phyloP scores from a whole-genome alignment of 2,329 filamentous ascomycete species.

The Calonectria pseudoreteaudii region DNA sequence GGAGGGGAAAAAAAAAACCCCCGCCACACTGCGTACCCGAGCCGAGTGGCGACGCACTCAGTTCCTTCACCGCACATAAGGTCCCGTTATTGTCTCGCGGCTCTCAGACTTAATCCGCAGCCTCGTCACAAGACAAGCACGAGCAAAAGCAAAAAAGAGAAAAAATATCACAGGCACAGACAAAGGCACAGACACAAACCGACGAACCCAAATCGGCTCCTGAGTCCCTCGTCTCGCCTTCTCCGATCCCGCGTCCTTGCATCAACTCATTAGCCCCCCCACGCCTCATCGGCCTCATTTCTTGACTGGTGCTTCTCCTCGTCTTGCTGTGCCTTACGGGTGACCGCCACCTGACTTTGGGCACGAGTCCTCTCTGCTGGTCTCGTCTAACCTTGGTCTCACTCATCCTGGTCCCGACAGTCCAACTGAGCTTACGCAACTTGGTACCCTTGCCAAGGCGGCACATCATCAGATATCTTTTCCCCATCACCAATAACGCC shows the following conservation, averaged over 20 bases:
- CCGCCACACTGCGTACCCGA: constrained; percentile 15
- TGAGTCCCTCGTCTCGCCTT: not conserved
- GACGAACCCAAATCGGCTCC: not conserved
- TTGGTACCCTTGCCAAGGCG: not conserved
- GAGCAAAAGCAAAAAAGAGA: not conserved
- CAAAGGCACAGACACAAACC: not conserved
- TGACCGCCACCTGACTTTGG: not conserved
- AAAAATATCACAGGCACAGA: not conserved
- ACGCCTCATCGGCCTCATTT: not conserved
- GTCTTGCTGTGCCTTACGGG: not conserved
- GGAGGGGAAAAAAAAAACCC: not conserved
- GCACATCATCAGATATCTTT: constrained; percentile 4
- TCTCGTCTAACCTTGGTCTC: not conserved
- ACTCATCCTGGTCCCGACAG: not conserved
- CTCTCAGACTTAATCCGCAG: constrained; percentile 1
- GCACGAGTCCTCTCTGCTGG: not conserved
- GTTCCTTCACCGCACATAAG: constrained; percentile 31
- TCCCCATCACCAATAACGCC: not conserved
- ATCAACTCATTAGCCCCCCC: not conserved
- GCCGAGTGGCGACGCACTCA: constrained; percentile 16
- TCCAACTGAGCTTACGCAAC: not conserved
- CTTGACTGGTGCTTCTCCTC: not conserved
- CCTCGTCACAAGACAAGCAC: not conserved
- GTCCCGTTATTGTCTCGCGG: not conserved
- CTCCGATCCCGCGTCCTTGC: constrained; percentile 2